Evolutionary conservation across 2,329 filamentous ascomycete species (phyloP).

Genomic region (Ophiosphaerella herpotricha): DNA sequence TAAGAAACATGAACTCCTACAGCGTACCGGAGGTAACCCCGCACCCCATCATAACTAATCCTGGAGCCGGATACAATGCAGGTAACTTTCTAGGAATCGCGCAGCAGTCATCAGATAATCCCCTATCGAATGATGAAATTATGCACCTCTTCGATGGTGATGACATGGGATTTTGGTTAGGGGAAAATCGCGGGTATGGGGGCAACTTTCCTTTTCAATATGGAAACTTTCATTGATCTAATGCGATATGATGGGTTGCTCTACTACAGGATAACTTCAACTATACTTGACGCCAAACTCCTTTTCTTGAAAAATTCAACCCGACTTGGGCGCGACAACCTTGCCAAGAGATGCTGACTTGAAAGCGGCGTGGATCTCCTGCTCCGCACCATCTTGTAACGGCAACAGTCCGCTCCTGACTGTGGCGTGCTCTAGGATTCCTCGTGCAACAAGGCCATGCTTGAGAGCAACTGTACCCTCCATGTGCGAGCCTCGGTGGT

Average conservation of each 20-base stretch:
- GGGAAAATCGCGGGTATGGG: conserved; percentile 7
- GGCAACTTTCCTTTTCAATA: conserved; percentile 4
- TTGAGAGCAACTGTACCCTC: conserved; percentile 59
- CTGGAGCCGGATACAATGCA: conserved; percentile 10
- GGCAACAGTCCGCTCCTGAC: conserved; percentile 57
- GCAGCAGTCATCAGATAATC: conserved; percentile 29
- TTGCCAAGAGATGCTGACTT: conserved; percentile 41
- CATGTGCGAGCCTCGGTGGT: conserved; percentile 61
- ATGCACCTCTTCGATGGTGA: conserved; percentile 29
- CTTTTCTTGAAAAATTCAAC: conserved; percentile 3
- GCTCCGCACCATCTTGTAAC: conserved; percentile 49
- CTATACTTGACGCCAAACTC: too few species aligned
- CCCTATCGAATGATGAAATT: conserved; percentile 27
- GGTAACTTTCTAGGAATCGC: conserved; percentile 30
- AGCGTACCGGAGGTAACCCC: too few species aligned
- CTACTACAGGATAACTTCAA: not conserved
- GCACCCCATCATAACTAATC: not conserved
- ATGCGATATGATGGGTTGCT: not conserved
- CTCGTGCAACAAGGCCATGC: conserved; percentile 57
- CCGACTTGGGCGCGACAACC: conserved; percentile 26
- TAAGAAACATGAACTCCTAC: too few species aligned
- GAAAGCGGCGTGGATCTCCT: conserved; percentile 52
- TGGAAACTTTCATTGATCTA: not conserved
- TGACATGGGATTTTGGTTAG: conserved; percentile 23
- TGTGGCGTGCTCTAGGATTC: conserved; percentile 56